A percentile compares a stretch with the other conserved stretches of the same genome.
These are phyloP conservation scores for Cardamine resedifolia DNA, from an alignment of 345 rosid genomes.

Conservation along the genomic window DNA sequence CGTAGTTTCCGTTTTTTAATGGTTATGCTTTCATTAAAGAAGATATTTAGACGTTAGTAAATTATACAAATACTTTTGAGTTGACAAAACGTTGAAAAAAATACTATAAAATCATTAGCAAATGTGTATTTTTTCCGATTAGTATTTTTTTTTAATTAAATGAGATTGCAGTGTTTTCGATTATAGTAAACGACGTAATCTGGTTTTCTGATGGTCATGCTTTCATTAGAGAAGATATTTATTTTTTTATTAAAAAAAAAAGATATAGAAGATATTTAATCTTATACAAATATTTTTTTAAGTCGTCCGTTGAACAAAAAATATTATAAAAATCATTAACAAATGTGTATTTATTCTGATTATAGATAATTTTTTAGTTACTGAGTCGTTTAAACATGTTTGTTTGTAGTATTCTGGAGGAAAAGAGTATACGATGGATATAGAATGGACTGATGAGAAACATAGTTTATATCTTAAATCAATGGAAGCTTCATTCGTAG, in stretches of 20 bases:
- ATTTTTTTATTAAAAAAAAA: no score
- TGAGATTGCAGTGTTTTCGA: neutral
- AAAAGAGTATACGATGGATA: slow-evolving; percentile 38
- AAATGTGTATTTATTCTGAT: neutral
- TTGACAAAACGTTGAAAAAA: no score
- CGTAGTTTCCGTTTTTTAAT: neutral
- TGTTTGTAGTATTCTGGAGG: slow-evolving; percentile 43
- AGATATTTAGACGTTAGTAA: neutral
- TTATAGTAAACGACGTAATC: neutral
- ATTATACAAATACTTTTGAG: no score
- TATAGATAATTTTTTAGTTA: neutral
- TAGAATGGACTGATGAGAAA: slow-evolving; percentile 91
- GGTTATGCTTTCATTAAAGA: neutral
- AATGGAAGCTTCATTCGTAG: slow-evolving; percentile 85
- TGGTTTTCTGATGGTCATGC: neutral
- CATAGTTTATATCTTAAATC: slow-evolving; percentile 85
- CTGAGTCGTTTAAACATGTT: neutral
- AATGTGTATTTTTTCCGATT: neutral
- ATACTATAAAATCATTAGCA: neutral
- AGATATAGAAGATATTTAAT: no score
- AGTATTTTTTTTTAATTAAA: no score
- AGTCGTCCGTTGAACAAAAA: neutral
- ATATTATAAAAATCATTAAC: neutral
- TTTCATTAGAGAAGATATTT: neutral
- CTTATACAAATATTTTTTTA: neutral